phyloP scores from a whole-genome alignment of 169 alveolate genomes.

The Theileria sp. region DNA sequence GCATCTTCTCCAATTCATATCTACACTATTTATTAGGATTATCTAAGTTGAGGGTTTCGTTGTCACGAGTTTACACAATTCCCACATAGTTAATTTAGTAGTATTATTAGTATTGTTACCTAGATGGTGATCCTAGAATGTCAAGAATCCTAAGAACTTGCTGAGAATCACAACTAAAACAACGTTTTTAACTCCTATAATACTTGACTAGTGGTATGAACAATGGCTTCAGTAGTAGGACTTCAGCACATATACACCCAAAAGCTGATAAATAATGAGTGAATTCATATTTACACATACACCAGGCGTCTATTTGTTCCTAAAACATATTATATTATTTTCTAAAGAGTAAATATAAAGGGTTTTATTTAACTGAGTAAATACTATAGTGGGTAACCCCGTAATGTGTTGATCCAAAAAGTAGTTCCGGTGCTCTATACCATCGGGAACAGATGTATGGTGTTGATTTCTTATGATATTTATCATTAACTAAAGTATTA shows the following conservation, averaged over 20 bases:
- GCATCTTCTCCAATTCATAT: constrained; percentile 24
- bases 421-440: constrained; percentile 77
- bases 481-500: constrained; percentile 31
- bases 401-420: constrained; percentile 70
- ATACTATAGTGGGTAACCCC: constrained; percentile 38
- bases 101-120: not conserved
- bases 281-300: constrained; percentile 7
- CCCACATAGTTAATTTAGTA: not conserved
- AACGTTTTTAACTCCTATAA: not conserved
- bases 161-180: constrained; percentile 32
- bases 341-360: not conserved
- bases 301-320: constrained; percentile 56
- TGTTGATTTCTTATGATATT: constrained; percentile 55
- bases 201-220: constrained; percentile 37
- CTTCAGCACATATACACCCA: constrained; percentile 67
- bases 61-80: not conserved
- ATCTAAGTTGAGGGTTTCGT: not conserved
- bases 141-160: constrained; percentile 45
- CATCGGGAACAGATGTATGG: constrained; percentile 77
- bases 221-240: constrained; percentile 48
- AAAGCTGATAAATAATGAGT: constrained; percentile 21
- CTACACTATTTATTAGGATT: constrained; percentile 3
- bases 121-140: constrained; percentile 49
- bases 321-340: not conserved
- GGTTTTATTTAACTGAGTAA: not conserved